phyloP scores from a whole-genome alignment of 2,329 filamentous ascomycete genomes.

The Remersonia thermophila region DNA sequence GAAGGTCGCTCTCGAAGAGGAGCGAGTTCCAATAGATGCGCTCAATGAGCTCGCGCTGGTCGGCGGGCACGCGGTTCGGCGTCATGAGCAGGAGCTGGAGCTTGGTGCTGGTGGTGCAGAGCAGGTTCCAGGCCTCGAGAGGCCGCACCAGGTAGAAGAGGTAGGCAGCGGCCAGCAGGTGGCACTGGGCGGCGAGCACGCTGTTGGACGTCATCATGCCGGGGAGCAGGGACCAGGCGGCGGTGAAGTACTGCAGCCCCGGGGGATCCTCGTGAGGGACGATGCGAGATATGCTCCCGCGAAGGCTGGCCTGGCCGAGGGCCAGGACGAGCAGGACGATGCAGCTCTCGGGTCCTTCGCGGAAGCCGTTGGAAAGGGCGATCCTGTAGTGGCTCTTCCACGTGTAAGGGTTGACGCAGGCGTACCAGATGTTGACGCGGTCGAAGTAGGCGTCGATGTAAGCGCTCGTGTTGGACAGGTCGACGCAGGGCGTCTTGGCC shows the following conservation, averaged over 20 bases:
- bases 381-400: slow-evolving; percentile 66
- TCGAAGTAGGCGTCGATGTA: slow-evolving; percentile 74
- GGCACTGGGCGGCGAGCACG: slow-evolving; percentile 66
- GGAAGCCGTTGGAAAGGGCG: slow-evolving; percentile 63
- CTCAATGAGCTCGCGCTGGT: slow-evolving; percentile 61
- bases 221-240: slow-evolving; percentile 66
- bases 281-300: slow-evolving; percentile 64
- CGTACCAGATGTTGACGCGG: slow-evolving; percentile 74
- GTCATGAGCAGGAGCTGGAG: slow-evolving; percentile 66
- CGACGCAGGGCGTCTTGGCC: slow-evolving; percentile 52
- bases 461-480: slow-evolving; percentile 59
- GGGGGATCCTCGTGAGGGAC: slow-evolving; percentile 58
- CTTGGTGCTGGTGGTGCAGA: slow-evolving; percentile 72
- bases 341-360: slow-evolving; percentile 69
- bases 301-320: slow-evolving; percentile 62
- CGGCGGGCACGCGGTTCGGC: slow-evolving; percentile 55
- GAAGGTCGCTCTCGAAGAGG: slow-evolving; percentile 67
- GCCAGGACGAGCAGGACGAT: slow-evolving; percentile 69
- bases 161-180: slow-evolving; percentile 69
- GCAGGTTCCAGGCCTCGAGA: slow-evolving; percentile 69
- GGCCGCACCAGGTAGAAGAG: slow-evolving; percentile 73
- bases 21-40: slow-evolving; percentile 77
- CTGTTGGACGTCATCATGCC: slow-evolving; percentile 70
- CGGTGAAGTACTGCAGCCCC: slow-evolving; percentile 67
- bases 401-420: slow-evolving; percentile 70